Evolutionary conservation across 2,329 filamentous ascomycete species (phyloP).

Genomic region (Coniochaeta ligniaria): DNA sequence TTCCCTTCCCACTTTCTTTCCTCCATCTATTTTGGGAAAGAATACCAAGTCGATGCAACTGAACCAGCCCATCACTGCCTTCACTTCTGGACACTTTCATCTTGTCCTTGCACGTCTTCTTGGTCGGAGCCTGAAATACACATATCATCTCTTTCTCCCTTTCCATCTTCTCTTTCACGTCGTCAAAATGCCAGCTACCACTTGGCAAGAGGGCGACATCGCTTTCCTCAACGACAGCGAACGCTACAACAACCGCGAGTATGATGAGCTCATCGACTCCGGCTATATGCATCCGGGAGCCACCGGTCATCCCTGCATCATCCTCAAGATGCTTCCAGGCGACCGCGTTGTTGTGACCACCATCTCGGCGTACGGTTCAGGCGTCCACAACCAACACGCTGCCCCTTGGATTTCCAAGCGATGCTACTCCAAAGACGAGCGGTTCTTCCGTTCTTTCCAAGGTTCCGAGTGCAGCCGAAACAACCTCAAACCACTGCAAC

Average conservation of each 20-base stretch:
- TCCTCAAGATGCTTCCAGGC: constrained; percentile 13
- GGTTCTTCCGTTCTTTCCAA: constrained; percentile 20
- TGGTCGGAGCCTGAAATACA: background rate
- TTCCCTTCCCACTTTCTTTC: background rate
- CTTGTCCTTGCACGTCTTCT: background rate
- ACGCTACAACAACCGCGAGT: constrained; percentile 9
- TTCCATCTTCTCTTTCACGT: background rate
- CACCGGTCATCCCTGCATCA: constrained; percentile 22
- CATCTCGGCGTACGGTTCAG: constrained; percentile 21
- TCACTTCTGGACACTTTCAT: background rate
- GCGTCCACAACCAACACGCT: constrained; percentile 7
- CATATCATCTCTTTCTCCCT: background rate
- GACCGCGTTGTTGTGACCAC: constrained; percentile 18
- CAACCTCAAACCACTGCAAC: constrained; percentile 12
- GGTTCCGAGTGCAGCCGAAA: constrained; percentile 13
- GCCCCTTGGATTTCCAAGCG: background rate
- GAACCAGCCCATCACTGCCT: background rate
- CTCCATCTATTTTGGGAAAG: background rate
- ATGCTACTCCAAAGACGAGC: background rate
- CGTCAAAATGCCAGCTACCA: background rate
- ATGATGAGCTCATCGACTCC: constrained; percentile 9
- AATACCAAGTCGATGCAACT: background rate
- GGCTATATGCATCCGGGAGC: constrained; percentile 10
- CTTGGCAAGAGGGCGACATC: constrained; percentile 18
- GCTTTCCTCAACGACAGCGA: constrained; percentile 17